Conservation (phyloP, 2,329 filamentous ascomycete species). For the Chrysoporthe puriensis region DNA sequence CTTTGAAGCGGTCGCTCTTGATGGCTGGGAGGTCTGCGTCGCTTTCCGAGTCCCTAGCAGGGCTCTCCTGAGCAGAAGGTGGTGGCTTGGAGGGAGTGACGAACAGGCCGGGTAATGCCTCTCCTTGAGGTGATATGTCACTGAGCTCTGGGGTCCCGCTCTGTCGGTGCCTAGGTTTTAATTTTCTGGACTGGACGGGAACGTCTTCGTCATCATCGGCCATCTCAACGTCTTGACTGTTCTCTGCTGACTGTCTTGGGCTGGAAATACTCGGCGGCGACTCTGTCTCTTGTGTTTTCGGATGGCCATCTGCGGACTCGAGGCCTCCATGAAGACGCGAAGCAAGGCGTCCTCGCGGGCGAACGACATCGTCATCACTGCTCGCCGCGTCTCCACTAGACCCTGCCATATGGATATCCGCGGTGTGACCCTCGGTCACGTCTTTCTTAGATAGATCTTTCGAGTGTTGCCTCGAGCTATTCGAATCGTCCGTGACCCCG, state of each 20-base stretch:
- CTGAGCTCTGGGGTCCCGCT: conserved; percentile 42
- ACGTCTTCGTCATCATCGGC: conserved; percentile 44
- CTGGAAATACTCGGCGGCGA: conserved; percentile 42
- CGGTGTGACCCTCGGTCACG: conserved; percentile 34
- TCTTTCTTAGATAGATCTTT: conserved; percentile 46
- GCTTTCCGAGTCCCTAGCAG: conserved; percentile 43
- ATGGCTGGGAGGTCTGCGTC: conserved; percentile 52
- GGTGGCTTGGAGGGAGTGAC: conserved; percentile 52
- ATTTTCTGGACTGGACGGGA: conserved; percentile 46
- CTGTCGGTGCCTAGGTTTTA: conserved; percentile 41
- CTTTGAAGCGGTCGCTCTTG: conserved; percentile 66
- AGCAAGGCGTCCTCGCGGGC: conserved; percentile 66
- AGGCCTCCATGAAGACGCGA: conserved; percentile 56
- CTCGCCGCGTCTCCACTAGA: conserved; percentile 36
- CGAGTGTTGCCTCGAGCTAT: conserved; percentile 46
- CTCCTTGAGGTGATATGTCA: conserved; percentile 37
- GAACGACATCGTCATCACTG: conserved; percentile 54
- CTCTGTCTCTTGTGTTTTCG: conserved; percentile 46
- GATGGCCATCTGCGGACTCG: not conserved
- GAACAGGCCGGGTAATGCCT: conserved; percentile 57
- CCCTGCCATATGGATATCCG: conserved; percentile 32
- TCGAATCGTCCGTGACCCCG: conserved; percentile 26
- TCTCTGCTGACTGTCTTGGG: conserved; percentile 29
- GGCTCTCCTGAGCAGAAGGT: conserved; percentile 36
- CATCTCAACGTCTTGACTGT: conserved; percentile 28